These are phyloP conservation scores for Zanthoxylum bungeanum DNA, from an alignment of 345 rosid species.

Conservation along the genomic window DNA sequence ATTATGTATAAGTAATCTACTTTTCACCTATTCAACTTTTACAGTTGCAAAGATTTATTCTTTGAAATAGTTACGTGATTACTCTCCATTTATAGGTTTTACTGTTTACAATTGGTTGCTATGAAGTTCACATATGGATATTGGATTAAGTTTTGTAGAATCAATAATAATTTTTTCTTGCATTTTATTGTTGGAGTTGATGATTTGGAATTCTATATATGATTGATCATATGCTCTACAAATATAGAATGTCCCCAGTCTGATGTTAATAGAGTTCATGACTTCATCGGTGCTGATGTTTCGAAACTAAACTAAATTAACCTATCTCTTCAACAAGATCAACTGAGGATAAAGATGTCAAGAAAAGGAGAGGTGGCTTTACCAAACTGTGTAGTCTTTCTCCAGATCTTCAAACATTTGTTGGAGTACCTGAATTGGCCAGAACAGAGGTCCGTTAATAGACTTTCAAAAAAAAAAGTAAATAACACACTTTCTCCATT, in stretches of 20 bases:
- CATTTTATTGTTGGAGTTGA: not conserved
- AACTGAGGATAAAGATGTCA: conserved; percentile 51
- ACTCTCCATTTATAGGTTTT: not conserved
- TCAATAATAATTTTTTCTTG: not conserved
- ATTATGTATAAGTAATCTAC: not conserved
- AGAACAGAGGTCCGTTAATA: conserved; percentile 72
- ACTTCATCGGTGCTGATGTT: conserved; percentile 2
- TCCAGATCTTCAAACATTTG: conserved; percentile 65
- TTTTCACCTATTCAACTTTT: not conserved
- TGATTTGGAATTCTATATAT: not conserved
- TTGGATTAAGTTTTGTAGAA: not conserved
- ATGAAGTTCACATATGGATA: not conserved
- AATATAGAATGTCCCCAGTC: not conserved
- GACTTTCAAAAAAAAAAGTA: not conserved
- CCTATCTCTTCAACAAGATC: conserved; percentile 44
- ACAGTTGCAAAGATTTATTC: not conserved
- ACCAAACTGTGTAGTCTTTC: conserved; percentile 79
- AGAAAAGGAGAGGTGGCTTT: conserved; percentile 89
- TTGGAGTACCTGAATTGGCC: conserved; percentile 66
- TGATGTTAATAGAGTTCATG: not conserved
- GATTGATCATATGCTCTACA: not conserved
- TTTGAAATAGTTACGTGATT: not conserved
- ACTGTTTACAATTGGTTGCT: no score
- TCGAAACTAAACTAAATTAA: not conserved
- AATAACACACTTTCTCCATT: not conserved